Conservation (phyloP, 2,329 filamentous ascomycete species). For the Pseudocercospora ulei region DNA sequence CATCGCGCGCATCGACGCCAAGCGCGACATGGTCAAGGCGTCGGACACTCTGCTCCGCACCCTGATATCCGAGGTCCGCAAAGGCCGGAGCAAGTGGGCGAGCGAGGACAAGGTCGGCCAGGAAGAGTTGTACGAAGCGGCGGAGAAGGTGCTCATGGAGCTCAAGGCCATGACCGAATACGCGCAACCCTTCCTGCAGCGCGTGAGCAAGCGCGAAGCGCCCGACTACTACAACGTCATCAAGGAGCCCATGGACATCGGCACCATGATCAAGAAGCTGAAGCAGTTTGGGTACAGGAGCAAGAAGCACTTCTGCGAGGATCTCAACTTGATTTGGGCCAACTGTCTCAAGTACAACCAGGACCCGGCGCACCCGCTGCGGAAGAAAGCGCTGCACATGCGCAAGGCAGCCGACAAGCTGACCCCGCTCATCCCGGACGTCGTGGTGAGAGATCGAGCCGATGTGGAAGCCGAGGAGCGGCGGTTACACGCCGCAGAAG, state of each 20-base stretch:
- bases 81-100: constrained; percentile 97
- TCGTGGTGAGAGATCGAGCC: constrained; percentile 78
- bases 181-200: constrained; percentile 85
- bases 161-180: constrained; percentile 96
- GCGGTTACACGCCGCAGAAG: constrained; percentile 71
- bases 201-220: constrained; percentile 93
- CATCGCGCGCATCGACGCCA: constrained; percentile 88
- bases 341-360: constrained; percentile 96
- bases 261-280: constrained; percentile 97
- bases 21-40: constrained; percentile 78
- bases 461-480: constrained; percentile 70
- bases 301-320: constrained; percentile 87
- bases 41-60: constrained; percentile 86
- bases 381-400: constrained; percentile 93
- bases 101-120: constrained; percentile 96
- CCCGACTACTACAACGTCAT: constrained; percentile 92
- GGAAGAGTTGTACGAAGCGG: constrained; percentile 91
- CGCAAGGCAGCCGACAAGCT: constrained; percentile 95
- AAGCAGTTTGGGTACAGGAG: constrained; percentile 49
- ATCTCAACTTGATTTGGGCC: constrained; percentile 90
- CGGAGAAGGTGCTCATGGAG: constrained; percentile 93
- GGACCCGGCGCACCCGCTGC: constrained; percentile 72
- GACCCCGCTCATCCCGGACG: constrained; percentile 86
- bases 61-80: constrained; percentile 92
- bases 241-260: constrained; percentile 95